Evolutionary conservation across 1,284 basidiomycete species (phyloP), one percentile per base, ranked within the genome.

Genomic region (Ganoderma sinense): DNA sequence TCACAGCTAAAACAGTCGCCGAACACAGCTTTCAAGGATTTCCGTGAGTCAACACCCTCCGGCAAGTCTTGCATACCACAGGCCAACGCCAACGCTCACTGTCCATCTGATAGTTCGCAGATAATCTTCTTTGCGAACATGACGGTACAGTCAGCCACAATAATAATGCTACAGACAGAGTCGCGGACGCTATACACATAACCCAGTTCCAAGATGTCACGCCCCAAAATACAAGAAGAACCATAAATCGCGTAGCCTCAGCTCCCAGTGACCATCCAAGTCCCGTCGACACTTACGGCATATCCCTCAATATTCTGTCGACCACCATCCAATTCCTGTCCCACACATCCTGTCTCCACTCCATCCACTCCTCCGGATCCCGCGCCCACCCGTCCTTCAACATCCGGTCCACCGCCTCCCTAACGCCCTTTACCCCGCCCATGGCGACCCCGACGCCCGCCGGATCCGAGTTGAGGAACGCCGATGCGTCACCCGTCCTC

Each of bases 401-500:
- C 76, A 76, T 77, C 36, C 48, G 39, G n/a, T 55, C 62, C 14
- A 75, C 73, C 2, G 48, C 73, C 7, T 58, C 65, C 39, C 67
- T 65, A 48, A 75, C 62, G 11, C 67, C 62, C n/a, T 23, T 65
- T n/a, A 74, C 26, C 8, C 53, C 60, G 16, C 68, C 68, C 65
- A 75, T 67, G 13, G 66, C 40, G 18, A 64, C 45, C 5, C 74
- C 75, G 2, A 64, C 68, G 8, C 64, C 67, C 4, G 68, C 69
- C 0, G 72, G 72, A 59, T 74, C 74, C 11, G 73, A 71, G 16
- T 68, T 63, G 23, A 76, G 68, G 62, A 75, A 75, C 23, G 69
- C 63, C 4, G 69, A 68, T 10, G 69, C 66, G 59, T 75, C 68
- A 31, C 78, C 73, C 6, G 74, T 78, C 26, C 82, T 79, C 23